These are phyloP conservation scores for Colletotrichum phormii DNA, from an alignment of 2,329 filamentous ascomycete genomes.

Conservation along the genomic window DNA sequence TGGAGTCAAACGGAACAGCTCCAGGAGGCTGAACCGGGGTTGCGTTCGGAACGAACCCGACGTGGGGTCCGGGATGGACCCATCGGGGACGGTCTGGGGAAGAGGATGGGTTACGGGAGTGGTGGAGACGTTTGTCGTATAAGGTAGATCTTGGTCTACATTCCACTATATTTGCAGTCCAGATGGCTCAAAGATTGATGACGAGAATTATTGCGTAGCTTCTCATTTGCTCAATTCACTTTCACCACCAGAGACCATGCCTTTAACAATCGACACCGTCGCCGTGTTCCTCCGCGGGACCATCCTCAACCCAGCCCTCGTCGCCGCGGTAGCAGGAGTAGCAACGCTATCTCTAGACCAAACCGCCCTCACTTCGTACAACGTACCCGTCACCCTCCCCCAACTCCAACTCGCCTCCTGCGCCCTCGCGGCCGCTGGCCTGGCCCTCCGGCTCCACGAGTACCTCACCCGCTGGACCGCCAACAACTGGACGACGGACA, in stretches of 20 bases:
- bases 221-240: background rate
- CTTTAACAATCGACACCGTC: background rate
- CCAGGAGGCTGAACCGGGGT: background rate
- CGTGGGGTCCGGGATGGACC: background rate
- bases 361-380: background rate
- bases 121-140: background rate
- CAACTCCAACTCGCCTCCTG: background rate
- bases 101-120: too few relatives aligned
- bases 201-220: background rate
- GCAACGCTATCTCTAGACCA: background rate
- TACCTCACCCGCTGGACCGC: slow-evolving; percentile 37
- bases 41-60: background rate
- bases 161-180: background rate
- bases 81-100: background rate
- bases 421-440: slow-evolving; percentile 7
- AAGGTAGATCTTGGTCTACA: background rate
- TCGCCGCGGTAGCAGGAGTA: background rate
- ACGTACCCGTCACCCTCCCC: background rate
- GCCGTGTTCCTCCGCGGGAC: background rate
- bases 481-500: slow-evolving; percentile 41
- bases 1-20: background rate
- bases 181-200: background rate
- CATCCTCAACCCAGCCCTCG: background rate
- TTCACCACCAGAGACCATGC: background rate
- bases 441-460: slow-evolving; percentile 37